These are phyloP conservation scores for Glomus cerebriforme DNA, from an alignment of 192 early-diverging fungal species.

Conservation along the genomic window DNA sequence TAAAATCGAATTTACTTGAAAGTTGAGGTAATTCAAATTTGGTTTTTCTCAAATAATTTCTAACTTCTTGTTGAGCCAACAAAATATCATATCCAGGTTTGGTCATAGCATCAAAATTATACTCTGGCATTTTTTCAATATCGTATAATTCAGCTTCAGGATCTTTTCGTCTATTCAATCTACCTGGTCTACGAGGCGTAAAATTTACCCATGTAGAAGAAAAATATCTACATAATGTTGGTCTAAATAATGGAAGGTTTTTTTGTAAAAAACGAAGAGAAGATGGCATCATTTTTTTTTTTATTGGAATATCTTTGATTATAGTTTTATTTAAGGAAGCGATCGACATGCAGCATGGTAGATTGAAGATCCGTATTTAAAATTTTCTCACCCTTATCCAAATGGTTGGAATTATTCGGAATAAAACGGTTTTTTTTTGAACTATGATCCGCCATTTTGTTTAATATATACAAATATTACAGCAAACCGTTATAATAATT, in stretches of 20 bases:
- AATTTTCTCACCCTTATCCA: background rate
- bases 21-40: slow-evolving; percentile 63
- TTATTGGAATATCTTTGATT: background rate
- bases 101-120: slow-evolving; percentile 58
- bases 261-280: background rate
- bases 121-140: slow-evolving; percentile 51
- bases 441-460: no score
- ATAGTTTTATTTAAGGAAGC: background rate
- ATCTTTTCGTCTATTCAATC: background rate
- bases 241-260: background rate
- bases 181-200: background rate
- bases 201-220: background rate
- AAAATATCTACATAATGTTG: background rate
- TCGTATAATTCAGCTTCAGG: slow-evolving; percentile 31
- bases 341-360: background rate
- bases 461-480: no score
- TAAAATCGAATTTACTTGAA: slow-evolving; percentile 42
- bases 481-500: no score
- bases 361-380: background rate
- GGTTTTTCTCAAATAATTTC: slow-evolving; percentile 58
- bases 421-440: no score
- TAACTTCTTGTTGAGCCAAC: slow-evolving; percentile 53
- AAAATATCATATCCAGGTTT: slow-evolving; percentile 53
- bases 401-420: background rate
- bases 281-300: background rate